Evolutionary conservation across 192 early-diverging fungal genomes (phyloP).

Genomic region (Coemansia sp.): DNA sequence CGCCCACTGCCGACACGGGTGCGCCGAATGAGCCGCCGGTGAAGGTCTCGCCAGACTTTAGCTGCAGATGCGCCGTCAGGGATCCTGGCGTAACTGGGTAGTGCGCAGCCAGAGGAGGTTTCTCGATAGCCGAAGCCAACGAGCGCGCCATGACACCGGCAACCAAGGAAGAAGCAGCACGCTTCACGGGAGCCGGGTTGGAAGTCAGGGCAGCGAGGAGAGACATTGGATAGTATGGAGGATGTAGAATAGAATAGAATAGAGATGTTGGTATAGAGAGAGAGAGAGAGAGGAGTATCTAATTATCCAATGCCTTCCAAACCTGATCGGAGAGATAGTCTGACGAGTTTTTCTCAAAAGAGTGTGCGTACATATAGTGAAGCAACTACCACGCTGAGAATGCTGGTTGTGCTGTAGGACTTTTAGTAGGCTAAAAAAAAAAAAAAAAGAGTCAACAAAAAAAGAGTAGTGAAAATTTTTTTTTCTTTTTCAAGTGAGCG

Average conservation of each 20-base stretch:
- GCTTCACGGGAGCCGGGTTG: conserved; percentile 12
- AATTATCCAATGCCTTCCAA: conserved; percentile 46
- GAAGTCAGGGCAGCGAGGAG: conserved; percentile 19
- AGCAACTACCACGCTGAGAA: not conserved
- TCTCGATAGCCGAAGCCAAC: conserved; percentile 37
- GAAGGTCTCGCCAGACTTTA: conserved; percentile 82
- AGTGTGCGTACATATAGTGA: conserved; percentile 75
- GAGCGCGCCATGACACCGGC: conserved; percentile 36
- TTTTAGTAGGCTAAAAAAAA: too few species aligned
- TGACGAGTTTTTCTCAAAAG: conserved; percentile 80
- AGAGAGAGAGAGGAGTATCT: conserved; percentile 18
- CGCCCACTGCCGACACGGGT: conserved; percentile 69
- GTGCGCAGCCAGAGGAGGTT: conserved; percentile 36
- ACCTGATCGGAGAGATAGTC: conserved; percentile 91
- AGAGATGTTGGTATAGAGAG: not conserved
- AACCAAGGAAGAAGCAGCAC: not conserved
- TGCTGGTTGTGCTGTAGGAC: not conserved
- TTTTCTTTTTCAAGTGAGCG: conserved; percentile 1
- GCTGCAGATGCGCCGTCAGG: conserved; percentile 65
- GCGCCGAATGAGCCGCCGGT: conserved; percentile 88
- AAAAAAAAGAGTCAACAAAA: not conserved
- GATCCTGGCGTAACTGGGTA: conserved; percentile 61
- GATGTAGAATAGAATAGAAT: not conserved
- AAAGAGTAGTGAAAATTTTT: conserved; percentile 7
- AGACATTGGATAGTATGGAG: conserved; percentile 26